These are phyloP conservation scores for Berkeleyomyces rouxiae DNA, from an alignment of 2,329 filamentous ascomycete species.

Conservation along the genomic window DNA sequence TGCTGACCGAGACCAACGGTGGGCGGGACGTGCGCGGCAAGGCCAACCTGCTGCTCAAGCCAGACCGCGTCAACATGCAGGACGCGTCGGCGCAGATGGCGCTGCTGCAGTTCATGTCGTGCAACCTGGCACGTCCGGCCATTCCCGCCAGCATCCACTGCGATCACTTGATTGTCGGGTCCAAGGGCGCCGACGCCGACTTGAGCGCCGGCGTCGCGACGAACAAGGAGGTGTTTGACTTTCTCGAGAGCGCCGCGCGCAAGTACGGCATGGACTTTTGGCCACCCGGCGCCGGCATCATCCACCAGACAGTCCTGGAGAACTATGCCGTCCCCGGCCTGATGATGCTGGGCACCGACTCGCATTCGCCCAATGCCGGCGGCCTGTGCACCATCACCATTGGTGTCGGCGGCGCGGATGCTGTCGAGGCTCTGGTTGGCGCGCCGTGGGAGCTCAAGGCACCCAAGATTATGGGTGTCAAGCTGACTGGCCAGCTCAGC, in stretches of 20 bases:
- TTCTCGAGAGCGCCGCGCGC: constrained; percentile 79
- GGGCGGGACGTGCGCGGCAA: constrained; percentile 69
- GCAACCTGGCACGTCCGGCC: constrained; percentile 71
- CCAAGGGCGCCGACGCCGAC: constrained; percentile 76
- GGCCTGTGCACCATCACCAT: constrained; percentile 88
- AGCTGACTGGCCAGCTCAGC: constrained; percentile 64
- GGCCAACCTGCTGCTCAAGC: constrained; percentile 91
- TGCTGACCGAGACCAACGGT: constrained; percentile 68
- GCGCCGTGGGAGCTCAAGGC: constrained; percentile 97
- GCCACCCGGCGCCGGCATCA: constrained; percentile 85
- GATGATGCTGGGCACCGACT: constrained; percentile 98
- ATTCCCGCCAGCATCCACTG: constrained; percentile 97
- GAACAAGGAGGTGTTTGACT: constrained; percentile 96
- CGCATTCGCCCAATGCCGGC: constrained; percentile 93
- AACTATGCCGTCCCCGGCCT: constrained; percentile 94
- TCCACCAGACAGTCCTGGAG: constrained; percentile 94
- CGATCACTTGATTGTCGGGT: constrained; percentile 95
- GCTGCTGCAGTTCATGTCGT: constrained; percentile 95
- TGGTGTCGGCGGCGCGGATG: constrained; percentile 91
- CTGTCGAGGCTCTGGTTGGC: constrained; percentile 89
- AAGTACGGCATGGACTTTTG: constrained; percentile 93
- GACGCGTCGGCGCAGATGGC: constrained; percentile 98
- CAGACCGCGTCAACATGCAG: constrained; percentile 96
- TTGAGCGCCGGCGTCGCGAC: constrained; percentile 69
- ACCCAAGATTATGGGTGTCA: constrained; percentile 74